A percentile compares a stretch with the other conserved stretches of the same genome.
Conservation (phyloP, 164 flowering plant species). For the Brasenia schreberi region DNA sequence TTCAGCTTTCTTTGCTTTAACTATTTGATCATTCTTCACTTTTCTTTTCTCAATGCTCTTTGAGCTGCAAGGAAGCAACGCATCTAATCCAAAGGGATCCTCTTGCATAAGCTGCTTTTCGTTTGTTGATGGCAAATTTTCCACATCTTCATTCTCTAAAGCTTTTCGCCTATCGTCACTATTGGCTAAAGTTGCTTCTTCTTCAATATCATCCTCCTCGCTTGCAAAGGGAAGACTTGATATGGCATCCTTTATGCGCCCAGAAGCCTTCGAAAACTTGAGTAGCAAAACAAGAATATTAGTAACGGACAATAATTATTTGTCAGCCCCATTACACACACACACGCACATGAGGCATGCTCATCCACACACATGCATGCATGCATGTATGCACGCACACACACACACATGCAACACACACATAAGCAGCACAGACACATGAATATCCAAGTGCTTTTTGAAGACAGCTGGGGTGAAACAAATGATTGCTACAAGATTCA, state of each 20-base stretch:
- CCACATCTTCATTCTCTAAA: conserved; percentile 11
- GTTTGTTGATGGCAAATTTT: conserved; percentile 9
- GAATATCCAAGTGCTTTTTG: too few relatives aligned
- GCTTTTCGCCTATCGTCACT: conserved; percentile 19
- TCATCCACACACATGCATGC: too few relatives aligned
- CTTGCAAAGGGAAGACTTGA: conserved; percentile 70
- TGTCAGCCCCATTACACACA: too few relatives aligned
- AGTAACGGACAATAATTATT: too few relatives aligned
- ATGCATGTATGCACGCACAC: too few relatives aligned
- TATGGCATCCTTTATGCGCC: conserved; percentile 53
- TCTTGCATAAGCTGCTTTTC: conserved; percentile 20
- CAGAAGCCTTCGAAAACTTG: conserved; percentile 82
- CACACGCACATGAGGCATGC: too few relatives aligned
- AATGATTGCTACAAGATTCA: too few relatives aligned
- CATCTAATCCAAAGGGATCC: conserved; percentile 92
- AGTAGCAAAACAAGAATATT: not conserved
- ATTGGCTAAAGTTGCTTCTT: conserved; percentile 41
- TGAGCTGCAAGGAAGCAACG: conserved; percentile 33
- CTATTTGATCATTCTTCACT: conserved; percentile 35
- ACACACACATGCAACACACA: too few relatives aligned
- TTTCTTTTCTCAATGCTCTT: conserved; percentile 41
- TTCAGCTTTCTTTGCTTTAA: conserved; percentile 29
- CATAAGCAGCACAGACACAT: too few relatives aligned
- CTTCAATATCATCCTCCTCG: conserved; percentile 65
- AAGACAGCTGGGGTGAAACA: too few relatives aligned